Base-by-base conservation (phyloP, 495 filamentous ascomycete genomes). In the Aspergillus leporis region DNA sequence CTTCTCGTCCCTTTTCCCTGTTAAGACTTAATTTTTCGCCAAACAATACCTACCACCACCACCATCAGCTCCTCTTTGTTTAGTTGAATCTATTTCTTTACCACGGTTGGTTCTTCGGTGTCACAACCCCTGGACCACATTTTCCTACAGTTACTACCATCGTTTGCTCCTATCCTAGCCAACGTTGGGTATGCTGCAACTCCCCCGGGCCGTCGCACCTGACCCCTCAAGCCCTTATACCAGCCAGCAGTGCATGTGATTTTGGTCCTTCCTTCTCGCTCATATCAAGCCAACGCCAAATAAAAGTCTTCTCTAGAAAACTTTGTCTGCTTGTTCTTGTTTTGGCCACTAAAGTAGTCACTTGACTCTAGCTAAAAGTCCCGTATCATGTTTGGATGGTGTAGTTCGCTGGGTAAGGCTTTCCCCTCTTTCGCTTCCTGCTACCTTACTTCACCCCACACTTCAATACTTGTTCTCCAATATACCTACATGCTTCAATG, bases 341-440 rank as follows among this genome's bases (percentile, higher is more conserved):
- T 51, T 50, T 10, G 6, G n/a, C 47, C 4, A 12, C 48, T 22
- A 18, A 22, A 53, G 48, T 52, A 56, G 32, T 43, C 18, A 28
- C 10, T 36, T 36, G 38, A 30, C 22, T 40, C 21, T 28, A 60
- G 62, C 50, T 58, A 68, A 61, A 59, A 55, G n/a, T 46, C 45
- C n/a, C 31, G 43, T 57, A 68, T 49, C 18, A 76, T 76, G 74
- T 76, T 76, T 55, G 74, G 74, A 59, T 76, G 74, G 74, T 63
- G 67, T 57, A 61, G 66, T 62, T 67, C 64, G 41, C 60, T 74
- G 58, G 67, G 73, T 76, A 67, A 70, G 71, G 51, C 22, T 56
- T 23, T 38, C 23, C 32, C 32, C 48, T 41, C 18, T 28, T 32
- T 50, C 36, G n/a, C n/a, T 51, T 28, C 49, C 32, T 21, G 40